These are phyloP conservation scores for Malassezia slooffiae DNA, from an alignment of 1,284 basidiomycete genomes.

Conservation along the genomic window DNA sequence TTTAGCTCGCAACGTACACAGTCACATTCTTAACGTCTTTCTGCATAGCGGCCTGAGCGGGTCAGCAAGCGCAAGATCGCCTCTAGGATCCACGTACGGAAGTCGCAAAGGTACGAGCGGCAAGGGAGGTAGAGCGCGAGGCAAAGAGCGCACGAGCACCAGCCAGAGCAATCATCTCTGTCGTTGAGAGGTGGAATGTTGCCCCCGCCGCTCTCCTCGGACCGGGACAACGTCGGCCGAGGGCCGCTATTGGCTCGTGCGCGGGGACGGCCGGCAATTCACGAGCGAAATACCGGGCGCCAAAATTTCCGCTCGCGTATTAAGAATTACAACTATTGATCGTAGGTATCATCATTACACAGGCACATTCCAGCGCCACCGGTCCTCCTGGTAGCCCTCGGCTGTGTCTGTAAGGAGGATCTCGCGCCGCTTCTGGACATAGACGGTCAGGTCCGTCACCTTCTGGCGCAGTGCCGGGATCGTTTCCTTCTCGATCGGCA, in stretches of 20 bases:
- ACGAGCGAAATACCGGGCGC: no score
- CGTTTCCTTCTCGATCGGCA: slow-evolving; percentile 71
- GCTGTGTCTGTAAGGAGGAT: slow-evolving; percentile 90
- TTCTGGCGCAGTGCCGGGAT: slow-evolving; percentile 75
- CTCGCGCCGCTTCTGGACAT: slow-evolving; percentile 83
- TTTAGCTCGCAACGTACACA: slow-evolving; percentile 26
- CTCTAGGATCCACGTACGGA: slow-evolving; percentile 4
- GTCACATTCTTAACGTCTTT: slow-evolving; percentile 46
- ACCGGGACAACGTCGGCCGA: slow-evolving; percentile 6
- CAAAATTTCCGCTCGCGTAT: no score
- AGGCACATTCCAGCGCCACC: slow-evolving; percentile 49
- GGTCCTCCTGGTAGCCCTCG: slow-evolving; percentile 72
- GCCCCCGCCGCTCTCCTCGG: not conserved
- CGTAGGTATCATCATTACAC: slow-evolving; percentile 11
- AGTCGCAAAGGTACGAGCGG: slow-evolving; percentile 10
- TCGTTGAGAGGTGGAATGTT: not conserved
- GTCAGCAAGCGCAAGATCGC: not conserved
- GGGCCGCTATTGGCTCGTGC: slow-evolving; percentile 11
- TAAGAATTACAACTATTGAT: no score
- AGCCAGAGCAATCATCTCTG: slow-evolving; percentile 8
- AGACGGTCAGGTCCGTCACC: slow-evolving; percentile 69
- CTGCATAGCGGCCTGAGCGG: slow-evolving; percentile 16
- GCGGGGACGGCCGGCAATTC: no score
- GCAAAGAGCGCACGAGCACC: slow-evolving; percentile 6
- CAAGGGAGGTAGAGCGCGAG: slow-evolving; percentile 1